phyloP scores from a whole-genome alignment of 352 stramenopile genomes.

The Phytophthora uliginosa region DNA sequence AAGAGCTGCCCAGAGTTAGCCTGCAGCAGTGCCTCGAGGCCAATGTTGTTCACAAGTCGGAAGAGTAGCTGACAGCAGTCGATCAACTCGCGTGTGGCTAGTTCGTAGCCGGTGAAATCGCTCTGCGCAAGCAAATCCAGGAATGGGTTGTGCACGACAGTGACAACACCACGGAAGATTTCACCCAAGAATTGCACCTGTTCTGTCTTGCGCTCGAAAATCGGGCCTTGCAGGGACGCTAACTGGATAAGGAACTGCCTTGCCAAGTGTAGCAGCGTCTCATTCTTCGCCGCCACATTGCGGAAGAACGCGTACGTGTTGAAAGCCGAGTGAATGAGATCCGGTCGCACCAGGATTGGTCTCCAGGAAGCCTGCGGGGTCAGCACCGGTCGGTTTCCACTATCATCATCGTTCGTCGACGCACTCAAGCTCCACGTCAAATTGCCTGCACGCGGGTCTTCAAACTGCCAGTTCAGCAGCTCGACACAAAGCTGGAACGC shows the following conservation, averaged over 20 bases:
- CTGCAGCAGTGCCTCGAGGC: slow-evolving; percentile 60
- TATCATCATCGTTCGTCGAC: slow-evolving; percentile 40
- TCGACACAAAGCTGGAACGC: slow-evolving; percentile 84
- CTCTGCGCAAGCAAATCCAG: slow-evolving; percentile 75
- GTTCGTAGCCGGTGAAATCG: slow-evolving; percentile 70
- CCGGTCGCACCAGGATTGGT: slow-evolving; percentile 68
- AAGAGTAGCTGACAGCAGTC: slow-evolving; percentile 87
- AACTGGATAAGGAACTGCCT: slow-evolving; percentile 87
- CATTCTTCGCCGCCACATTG: slow-evolving; percentile 73
- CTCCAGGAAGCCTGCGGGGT: slow-evolving; percentile 76
- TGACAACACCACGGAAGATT: slow-evolving; percentile 74
- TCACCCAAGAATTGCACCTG: slow-evolving; percentile 77
- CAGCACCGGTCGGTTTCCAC: slow-evolving; percentile 49
- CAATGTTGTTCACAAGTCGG: slow-evolving; percentile 83
- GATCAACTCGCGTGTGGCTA: slow-evolving; percentile 85
- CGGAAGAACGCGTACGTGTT: slow-evolving; percentile 89
- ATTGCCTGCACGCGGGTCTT: slow-evolving; percentile 63
- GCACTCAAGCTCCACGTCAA: slow-evolving; percentile 74
- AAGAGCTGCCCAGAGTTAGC: slow-evolving; percentile 55
- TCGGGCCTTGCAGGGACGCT: slow-evolving; percentile 73
- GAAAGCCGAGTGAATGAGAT: slow-evolving; percentile 88
- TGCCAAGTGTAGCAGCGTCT: slow-evolving; percentile 78
- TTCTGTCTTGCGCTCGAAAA: slow-evolving; percentile 74
- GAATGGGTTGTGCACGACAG: slow-evolving; percentile 77
- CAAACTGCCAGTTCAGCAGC: slow-evolving; percentile 85